phyloP scores from a whole-genome alignment of 306 rosid genomes.

The Styphnolobium japonicum region DNA sequence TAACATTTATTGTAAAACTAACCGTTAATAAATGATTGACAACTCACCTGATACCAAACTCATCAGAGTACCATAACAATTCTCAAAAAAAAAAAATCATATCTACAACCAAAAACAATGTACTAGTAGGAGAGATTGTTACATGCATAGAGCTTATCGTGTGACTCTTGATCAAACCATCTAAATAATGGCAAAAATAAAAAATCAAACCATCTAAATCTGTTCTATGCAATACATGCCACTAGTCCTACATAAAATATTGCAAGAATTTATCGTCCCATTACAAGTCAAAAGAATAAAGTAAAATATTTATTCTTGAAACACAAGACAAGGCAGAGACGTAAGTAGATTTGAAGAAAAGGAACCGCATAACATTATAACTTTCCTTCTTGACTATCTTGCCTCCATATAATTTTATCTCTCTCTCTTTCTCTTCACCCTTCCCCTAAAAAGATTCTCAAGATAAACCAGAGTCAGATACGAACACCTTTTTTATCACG shows the following conservation, averaged over 20 bases:
- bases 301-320: neutral
- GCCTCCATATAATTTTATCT: neutral
- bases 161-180: constrained; percentile 27
- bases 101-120: neutral
- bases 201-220: constrained; percentile 3
- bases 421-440: neutral
- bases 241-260: neutral
- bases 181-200: too few relatives aligned
- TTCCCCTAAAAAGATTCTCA: neutral
- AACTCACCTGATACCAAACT: too few relatives aligned
- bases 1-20: too few relatives aligned
- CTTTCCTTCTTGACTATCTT: constrained; percentile 24
- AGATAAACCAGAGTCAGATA: neutral
- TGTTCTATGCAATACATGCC: neutral
- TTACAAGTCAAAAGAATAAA: neutral
- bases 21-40: too few relatives aligned
- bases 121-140: constrained; percentile 15
- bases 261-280: neutral
- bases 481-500: neutral
- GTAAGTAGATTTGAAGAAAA: constrained; percentile 14
- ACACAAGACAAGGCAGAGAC: constrained; percentile 18
- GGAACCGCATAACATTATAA: neutral
- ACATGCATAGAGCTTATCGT: constrained; percentile 12
- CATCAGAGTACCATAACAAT: too few relatives aligned
- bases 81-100: neutral